Evolutionary conservation across 768 basidiomycete genomes (phyloP).

Genomic region (Neoboletus magnificus): DNA sequence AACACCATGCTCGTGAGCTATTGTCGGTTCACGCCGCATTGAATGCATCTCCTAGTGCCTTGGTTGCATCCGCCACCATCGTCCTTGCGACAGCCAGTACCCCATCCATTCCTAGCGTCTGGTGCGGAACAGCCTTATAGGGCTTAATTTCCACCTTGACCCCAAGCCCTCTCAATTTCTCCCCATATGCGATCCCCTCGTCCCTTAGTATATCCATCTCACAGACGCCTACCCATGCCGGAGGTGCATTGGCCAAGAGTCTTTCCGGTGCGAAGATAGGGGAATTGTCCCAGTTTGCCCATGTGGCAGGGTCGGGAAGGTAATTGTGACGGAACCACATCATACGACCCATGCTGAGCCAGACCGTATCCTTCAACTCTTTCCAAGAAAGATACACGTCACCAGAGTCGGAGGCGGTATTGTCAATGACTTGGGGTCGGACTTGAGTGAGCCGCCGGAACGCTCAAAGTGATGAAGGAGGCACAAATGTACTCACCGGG

Average conservation of each 20-base stretch:
- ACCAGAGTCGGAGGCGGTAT: slow-evolving; percentile 49
- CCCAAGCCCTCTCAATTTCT: slow-evolving; percentile 51
- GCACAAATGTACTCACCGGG: slow-evolving; percentile 35
- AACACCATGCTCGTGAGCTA: not conserved
- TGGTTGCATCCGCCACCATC: slow-evolving; percentile 21
- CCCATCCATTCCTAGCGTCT: slow-evolving; percentile 70
- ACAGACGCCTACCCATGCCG: slow-evolving; percentile 58
- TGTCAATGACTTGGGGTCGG: slow-evolving; percentile 49
- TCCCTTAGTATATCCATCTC: slow-evolving; percentile 66
- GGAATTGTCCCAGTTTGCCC: slow-evolving; percentile 65
- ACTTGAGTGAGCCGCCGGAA: not conserved
- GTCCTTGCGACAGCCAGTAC: slow-evolving; percentile 10
- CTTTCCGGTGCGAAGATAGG: slow-evolving; percentile 65
- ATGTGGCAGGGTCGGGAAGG: slow-evolving; percentile 56
- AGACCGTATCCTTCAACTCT: slow-evolving; percentile 54
- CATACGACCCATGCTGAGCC: slow-evolving; percentile 62
- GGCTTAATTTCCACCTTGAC: slow-evolving; percentile 51
- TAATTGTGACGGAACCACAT: slow-evolving; percentile 69
- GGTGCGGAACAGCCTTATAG: slow-evolving; percentile 61
- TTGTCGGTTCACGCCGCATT: not conserved
- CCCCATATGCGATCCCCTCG: slow-evolving; percentile 62
- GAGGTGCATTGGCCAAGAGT: slow-evolving; percentile 48
- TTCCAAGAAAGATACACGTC: slow-evolving; percentile 48
- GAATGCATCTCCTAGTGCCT: slow-evolving; percentile 19
- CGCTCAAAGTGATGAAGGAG: not conserved